Evolutionary conservation across 2,329 filamentous ascomycete genomes (phyloP), one percentile per base, ranked within the genome.

Genomic region (Neofusicoccum laricinum): DNA sequence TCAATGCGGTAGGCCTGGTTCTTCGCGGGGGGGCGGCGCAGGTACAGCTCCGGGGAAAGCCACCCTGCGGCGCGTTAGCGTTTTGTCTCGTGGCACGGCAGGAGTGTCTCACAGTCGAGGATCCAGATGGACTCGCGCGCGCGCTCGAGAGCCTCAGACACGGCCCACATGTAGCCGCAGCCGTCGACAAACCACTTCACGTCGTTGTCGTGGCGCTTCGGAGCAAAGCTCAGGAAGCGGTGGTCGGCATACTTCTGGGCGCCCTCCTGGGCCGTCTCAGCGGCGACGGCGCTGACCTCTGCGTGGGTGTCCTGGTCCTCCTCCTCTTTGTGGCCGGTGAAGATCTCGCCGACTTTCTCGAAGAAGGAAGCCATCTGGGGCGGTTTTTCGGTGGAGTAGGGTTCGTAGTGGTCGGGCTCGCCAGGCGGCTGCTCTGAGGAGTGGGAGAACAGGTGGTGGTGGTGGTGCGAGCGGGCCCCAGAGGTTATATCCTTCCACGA

Each of bases 171-270:
- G 75, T 96, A 95, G 8, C 87, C 87, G 73, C 89, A 91, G 6
- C 90, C 92, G 73, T 95, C 91, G 17, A 95, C 90, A 76, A 90
- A 93, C 91, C 92, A 96, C 81, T 96, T 96, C 67, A 86, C 87
- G 67, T 87, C 81, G 72, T 92, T 89, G 64, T 90, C 89, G 21
- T 85, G 84, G 19, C 90, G 85, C 71, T 88, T 85, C 0, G 90
- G 87, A 1, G 90, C 90, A 79, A 96, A 96, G 65, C 83, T 85
- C 55, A 81, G 77, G 71, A 82, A 87, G 62, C 85, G 80, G 68
- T 86, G 79, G 65, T 82, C 72, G 40, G 68, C 66, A 63, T 82
- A 78, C 63, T 76, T 76, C 61, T 76, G 73, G 66, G 81, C 76
- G 15, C 67, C 72, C 45, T 73, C 73, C 63, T 75, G 70, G 19